Evolutionary conservation across 2,329 filamentous ascomycete genomes (phyloP).

Genomic region (Ascochyta clinopodiicola): DNA sequence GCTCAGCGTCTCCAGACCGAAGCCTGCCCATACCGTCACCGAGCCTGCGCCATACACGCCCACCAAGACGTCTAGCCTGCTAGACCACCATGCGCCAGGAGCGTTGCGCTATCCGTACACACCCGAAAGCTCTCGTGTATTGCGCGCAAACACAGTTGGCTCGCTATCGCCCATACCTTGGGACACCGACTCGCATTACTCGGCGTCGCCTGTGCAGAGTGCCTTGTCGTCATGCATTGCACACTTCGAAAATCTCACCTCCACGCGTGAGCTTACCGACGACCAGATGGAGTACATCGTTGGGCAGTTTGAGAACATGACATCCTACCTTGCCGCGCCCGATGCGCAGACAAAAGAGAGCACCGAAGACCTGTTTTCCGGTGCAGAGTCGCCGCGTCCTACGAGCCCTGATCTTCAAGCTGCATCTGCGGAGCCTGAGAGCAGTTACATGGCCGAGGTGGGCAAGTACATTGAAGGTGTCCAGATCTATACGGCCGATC

Average conservation of each 20-base stretch:
- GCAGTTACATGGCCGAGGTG: conserved; percentile 36
- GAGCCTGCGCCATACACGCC: conserved; percentile 34
- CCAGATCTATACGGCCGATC: conserved; percentile 31
- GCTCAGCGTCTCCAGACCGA: conserved; percentile 21
- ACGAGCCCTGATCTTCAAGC: conserved; percentile 3
- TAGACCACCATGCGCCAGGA: conserved; percentile 18
- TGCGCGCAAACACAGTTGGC: conserved; percentile 22
- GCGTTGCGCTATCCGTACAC: conserved; percentile 42
- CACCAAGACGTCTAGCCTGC: conserved; percentile 21
- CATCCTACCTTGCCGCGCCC: conserved; percentile 36
- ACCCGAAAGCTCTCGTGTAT: conserved; percentile 37
- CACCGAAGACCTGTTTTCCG: conserved; percentile 32
- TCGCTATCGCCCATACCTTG: conserved; percentile 34
- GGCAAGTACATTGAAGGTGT: conserved; percentile 38
- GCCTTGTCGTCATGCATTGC: conserved; percentile 41
- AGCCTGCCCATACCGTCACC: conserved; percentile 23
- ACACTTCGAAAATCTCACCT: conserved; percentile 41
- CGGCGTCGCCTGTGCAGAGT: conserved; percentile 37
- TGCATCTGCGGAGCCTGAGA: conserved; percentile 9
- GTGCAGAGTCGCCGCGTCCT: conserved; percentile 6
- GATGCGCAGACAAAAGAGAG: conserved; percentile 29
- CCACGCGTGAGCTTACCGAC: conserved; percentile 38
- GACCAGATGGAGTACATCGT: conserved; percentile 46
- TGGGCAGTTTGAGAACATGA: conserved; percentile 42
- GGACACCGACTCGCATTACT: conserved; percentile 27